Percentiles rank a stretch among this genome's conserved stretches.
Evolutionary conservation across 352 stramenopile species (phyloP).

Genomic region (Phytopythium aichiense): DNA sequence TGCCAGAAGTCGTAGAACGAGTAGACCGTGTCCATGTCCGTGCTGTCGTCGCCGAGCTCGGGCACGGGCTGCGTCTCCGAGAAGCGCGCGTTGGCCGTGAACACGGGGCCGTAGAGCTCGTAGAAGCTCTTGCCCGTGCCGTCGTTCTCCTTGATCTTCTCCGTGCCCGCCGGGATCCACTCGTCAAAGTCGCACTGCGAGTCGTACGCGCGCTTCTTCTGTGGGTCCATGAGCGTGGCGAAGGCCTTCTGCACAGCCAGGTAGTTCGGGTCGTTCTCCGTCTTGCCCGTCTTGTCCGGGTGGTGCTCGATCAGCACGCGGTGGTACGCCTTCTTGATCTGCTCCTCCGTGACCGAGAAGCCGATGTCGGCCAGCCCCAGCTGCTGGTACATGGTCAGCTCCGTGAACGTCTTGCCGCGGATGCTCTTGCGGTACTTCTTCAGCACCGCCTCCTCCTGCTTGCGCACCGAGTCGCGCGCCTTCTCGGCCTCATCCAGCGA

Average conservation of each 20-base stretch:
- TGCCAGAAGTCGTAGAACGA: conserved; percentile 90
- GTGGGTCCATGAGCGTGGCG: conserved; percentile 68
- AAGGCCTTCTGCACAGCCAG: conserved; percentile 84
- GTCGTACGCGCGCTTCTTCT: conserved; percentile 84
- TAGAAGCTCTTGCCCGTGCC: conserved; percentile 80
- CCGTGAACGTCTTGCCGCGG: conserved; percentile 75
- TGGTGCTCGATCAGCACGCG: conserved; percentile 87
- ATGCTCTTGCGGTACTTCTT: conserved; percentile 83
- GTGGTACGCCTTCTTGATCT: conserved; percentile 88
- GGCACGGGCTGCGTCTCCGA: conserved; percentile 81
- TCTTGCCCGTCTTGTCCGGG: conserved; percentile 86
- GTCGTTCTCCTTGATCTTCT: conserved; percentile 79
- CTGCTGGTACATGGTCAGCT: conserved; percentile 87
- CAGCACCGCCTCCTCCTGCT: conserved; percentile 62
- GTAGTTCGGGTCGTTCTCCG: conserved; percentile 88
- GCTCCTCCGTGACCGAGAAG: conserved; percentile 78
- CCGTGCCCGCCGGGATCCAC: conserved; percentile 63
- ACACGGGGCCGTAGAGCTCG: conserved; percentile 80
- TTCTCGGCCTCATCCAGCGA: conserved; percentile 63
- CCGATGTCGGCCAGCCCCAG: conserved; percentile 66
- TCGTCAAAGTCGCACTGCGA: conserved; percentile 88
- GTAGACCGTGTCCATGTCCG: conserved; percentile 64
- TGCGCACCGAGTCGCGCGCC: conserved; percentile 51
- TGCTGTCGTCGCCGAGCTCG: conserved; percentile 51
- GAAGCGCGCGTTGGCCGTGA: conserved; percentile 72